Percentiles rank a stretch among this genome's conserved stretches.
Evolutionary conservation across 2,329 filamentous ascomycete species (phyloP).

Genomic region (Claviceps citrina): DNA sequence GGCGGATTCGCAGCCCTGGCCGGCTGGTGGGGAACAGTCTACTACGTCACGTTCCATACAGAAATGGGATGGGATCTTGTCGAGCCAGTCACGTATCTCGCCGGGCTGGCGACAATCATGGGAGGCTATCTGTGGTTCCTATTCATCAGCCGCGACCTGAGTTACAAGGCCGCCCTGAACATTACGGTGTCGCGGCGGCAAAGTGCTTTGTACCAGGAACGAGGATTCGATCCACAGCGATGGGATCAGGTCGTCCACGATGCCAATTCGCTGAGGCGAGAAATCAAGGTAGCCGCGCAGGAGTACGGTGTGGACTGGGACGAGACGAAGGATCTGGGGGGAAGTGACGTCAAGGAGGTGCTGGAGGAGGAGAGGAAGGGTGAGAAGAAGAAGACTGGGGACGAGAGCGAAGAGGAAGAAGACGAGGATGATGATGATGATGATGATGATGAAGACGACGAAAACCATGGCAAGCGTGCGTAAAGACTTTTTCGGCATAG

Average conservation of each 20-base stretch:
- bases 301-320: slow-evolving; percentile 91
- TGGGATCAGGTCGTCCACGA: slow-evolving; percentile 74
- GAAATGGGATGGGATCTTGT: slow-evolving; percentile 80
- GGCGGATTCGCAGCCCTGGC: slow-evolving; percentile 60
- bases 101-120: slow-evolving; percentile 73
- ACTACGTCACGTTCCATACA: slow-evolving; percentile 55
- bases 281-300: slow-evolving; percentile 65
- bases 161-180: slow-evolving; percentile 74
- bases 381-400: slow-evolving; percentile 19
- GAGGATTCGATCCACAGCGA: slow-evolving; percentile 57
- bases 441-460: no score
- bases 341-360: slow-evolving; percentile 45
- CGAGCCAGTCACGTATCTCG: slow-evolving; percentile 81
- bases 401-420: slow-evolving; percentile 25
- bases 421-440: slow-evolving; percentile 23
- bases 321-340: slow-evolving; percentile 56
- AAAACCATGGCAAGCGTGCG: no score
- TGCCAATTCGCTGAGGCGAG: slow-evolving; percentile 58
- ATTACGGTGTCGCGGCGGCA: slow-evolving; percentile 71
- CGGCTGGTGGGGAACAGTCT: slow-evolving; percentile 71
- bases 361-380: slow-evolving; percentile 36
- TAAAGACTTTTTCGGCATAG: no score
- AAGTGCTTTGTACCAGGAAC: slow-evolving; percentile 55
- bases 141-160: slow-evolving; percentile 80
- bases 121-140: slow-evolving; percentile 87